Base-by-base conservation (phyloP, 2,329 filamentous ascomycete genomes). In the Pseudocercospora cruenta region DNA sequence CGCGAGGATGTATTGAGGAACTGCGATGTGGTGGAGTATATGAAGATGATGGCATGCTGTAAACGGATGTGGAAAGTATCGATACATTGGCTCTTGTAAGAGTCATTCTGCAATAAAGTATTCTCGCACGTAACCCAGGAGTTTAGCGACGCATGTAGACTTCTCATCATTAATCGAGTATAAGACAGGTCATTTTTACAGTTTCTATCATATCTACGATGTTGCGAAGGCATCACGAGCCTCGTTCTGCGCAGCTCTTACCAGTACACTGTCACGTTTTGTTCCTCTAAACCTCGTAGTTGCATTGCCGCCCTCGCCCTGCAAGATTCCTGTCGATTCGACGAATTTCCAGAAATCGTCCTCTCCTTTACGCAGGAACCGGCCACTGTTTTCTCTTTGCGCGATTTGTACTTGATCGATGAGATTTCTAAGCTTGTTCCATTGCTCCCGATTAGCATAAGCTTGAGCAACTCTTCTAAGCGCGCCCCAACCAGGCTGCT, bases 401-500 rank as follows among this genome's bases (percentile, higher is more conserved):
- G 49, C 61, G n/a, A 54, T 55, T 16, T 61, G 63, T 10, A 68
- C 63, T 2, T 70, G 65, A 14, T 68, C 65, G 4, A 83, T 78
- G 22, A 83, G 67, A 16, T 67, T 65, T 19, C 72, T 66, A 39
- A 79, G 74, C 10, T 74, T 68, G 12, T 75, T 77, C 70, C 72
- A 74, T 28, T 82, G 78, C 4, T 76, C 74, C 0, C 76, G 71
- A 4, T 77, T 72, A 4, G 74, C 76, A 28, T 84, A 72, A 24
- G 80, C 79, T 10, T 72, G 62, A 9, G 82, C 75, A 4, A 82
- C 77, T 8, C 69, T 69, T 8, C 72, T 69, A 58, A 84, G 73
- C 3, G 82, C 79, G 10, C 58, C 58, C 80, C 80, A 85, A 4
- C 79, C 76, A 0, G 82, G 81, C 12, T 77, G 71, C 66, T 79